Base-by-base conservation (phyloP, 257 asterid species). In the Solanum sejunctum region DNA sequence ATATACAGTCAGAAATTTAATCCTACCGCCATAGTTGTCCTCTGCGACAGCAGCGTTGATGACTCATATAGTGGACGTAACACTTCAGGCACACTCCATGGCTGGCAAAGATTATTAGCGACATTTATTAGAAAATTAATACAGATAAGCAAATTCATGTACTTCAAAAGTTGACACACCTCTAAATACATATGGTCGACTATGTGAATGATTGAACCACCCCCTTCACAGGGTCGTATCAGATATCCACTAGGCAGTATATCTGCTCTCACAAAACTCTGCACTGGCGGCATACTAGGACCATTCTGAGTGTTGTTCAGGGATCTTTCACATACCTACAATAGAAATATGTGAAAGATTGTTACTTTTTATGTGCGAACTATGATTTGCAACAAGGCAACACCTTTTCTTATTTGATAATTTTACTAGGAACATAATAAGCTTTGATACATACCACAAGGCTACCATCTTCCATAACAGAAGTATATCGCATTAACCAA, bases 21-120 rank as follows among this genome's bases (percentile, higher is more conserved):
- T 70, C 86, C 8, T 93, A 97, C 99, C 70, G 98, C 99, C 85
- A 97, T 84, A 3, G 99, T 97, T 56, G 97, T 95, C 89, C 97
- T 94, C 88, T 97, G 99, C 60, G 99, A 86, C 70, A 95, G 95
- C 73, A 97, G 89, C 0, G 94, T 92, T 13, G 99, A 95, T 66
- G 99, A 95, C 86, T 97, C 98, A 45, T 97, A 97, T 2, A 95
- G 87, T 12, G 98, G 98, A 73, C 99, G 98, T 85, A 95, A 86
- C 83, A 95, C 98, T 89, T 97, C 99, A 47, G 98, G 99, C 28
- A 95, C 99, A 43, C 97, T 95, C 99, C 99, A 97, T 12, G 99
- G 96, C 99, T 97, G 94, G 21, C 58, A 79, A 75, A 84, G 63
- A 64, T 52, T 64, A 81, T 12, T 64, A 69, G 49, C 16, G 11